Evolutionary conservation across 805 yeast species (phyloP).

Genomic region (Blastobotrys terrestris): DNA sequence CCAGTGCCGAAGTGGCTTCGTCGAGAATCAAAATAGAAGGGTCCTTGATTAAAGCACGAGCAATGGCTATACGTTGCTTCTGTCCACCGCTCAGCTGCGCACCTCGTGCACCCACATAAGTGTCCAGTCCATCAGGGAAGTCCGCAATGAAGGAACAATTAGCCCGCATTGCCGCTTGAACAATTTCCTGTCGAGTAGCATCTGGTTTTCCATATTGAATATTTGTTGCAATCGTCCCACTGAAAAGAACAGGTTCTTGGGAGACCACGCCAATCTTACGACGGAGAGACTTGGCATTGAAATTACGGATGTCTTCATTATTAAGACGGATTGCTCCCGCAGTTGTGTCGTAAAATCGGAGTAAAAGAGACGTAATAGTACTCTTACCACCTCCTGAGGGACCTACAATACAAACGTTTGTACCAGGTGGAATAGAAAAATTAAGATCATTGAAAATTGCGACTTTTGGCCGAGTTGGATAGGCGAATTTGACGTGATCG

Average conservation of each 20-base stretch:
- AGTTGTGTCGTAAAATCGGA: slow-evolving; percentile 78
- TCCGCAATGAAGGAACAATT: slow-evolving; percentile 68
- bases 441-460: slow-evolving; percentile 56
- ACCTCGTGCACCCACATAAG: slow-evolving; percentile 80
- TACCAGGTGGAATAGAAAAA: slow-evolving; percentile 65
- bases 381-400: slow-evolving; percentile 98
- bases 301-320: slow-evolving; percentile 51
- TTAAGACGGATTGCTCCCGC: slow-evolving; percentile 62
- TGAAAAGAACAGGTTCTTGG: slow-evolving; percentile 85
- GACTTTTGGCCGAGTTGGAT: slow-evolving; percentile 78
- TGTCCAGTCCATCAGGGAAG: slow-evolving; percentile 78
- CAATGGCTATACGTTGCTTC: slow-evolving; percentile 86
- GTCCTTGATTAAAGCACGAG: slow-evolving; percentile 72
- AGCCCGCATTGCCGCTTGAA: slow-evolving; percentile 60
- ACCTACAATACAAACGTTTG: slow-evolving; percentile 89
- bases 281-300: slow-evolving; percentile 69
- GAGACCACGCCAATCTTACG: slow-evolving; percentile 80
- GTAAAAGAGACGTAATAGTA: slow-evolving; percentile 69
- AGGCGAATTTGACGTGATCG: slow-evolving; percentile 57
- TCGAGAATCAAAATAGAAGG: slow-evolving; percentile 82
- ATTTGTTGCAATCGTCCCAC: slow-evolving; percentile 80
- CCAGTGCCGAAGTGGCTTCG: slow-evolving; percentile 93
- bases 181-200: slow-evolving; percentile 54
- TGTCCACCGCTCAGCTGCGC: slow-evolving; percentile 93
- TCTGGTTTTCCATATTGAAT: slow-evolving; percentile 64